A percentile compares a stretch with the other conserved stretches of the same genome.
These are phyloP conservation scores for Populus alba DNA, from an alignment of 345 rosid genomes.

Conservation along the genomic window DNA sequence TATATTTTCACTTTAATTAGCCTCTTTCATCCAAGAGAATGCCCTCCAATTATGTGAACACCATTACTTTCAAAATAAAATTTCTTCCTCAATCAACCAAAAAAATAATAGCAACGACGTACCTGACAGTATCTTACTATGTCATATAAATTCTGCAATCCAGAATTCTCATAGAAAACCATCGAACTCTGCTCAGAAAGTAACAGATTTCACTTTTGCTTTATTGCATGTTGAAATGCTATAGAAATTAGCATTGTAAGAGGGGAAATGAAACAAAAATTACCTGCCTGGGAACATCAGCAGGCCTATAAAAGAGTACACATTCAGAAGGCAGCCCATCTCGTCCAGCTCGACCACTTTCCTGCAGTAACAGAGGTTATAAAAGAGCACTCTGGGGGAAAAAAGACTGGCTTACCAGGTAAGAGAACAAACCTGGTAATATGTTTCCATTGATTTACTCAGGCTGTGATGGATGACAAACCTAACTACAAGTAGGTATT, in stretches of 20 bases:
- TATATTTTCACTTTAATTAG: no score
- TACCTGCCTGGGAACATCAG: slow-evolving; percentile 93
- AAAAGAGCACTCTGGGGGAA: slow-evolving; percentile 6
- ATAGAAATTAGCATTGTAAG: neutral
- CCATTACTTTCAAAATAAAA: neutral
- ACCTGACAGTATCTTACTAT: slow-evolving; percentile 94
- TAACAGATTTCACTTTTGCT: neutral
- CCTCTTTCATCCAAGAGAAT: no score
- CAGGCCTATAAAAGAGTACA: slow-evolving; percentile 74
- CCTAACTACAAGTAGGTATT: slow-evolving; percentile 67
- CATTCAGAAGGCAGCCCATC: slow-evolving; percentile 97
- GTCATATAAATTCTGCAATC: slow-evolving; percentile 87
- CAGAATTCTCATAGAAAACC: slow-evolving; percentile 94
- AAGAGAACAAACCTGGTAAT: slow-evolving; percentile 68
- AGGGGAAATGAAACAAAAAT: neutral
- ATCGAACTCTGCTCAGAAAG: slow-evolving; percentile 74
- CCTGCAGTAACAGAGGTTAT: slow-evolving; percentile 48
- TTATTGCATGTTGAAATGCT: neutral
- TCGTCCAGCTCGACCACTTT: slow-evolving; percentile 97
- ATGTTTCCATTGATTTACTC: slow-evolving; percentile 98
- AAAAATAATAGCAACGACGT: slow-evolving; percentile 10
- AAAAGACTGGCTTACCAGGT: neutral
- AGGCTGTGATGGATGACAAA: slow-evolving; percentile 98
- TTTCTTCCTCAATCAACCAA: neutral
- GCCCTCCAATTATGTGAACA: no score